These are phyloP conservation scores for Nakazawaea sp. DNA, from an alignment of 805 yeast species.

Conservation along the genomic window DNA sequence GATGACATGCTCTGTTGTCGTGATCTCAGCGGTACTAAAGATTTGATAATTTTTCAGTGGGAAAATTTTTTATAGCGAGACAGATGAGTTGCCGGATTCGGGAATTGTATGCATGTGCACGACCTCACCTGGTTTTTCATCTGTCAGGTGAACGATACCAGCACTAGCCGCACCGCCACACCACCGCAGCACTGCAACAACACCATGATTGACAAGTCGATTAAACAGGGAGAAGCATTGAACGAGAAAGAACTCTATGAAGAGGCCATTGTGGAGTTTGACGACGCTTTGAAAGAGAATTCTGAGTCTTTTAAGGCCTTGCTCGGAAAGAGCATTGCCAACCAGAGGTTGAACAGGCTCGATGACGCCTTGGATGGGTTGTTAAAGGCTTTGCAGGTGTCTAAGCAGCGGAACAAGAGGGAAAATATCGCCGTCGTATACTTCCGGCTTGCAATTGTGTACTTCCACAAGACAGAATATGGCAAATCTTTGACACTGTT, in stretches of 20 bases:
- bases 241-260: constrained; percentile 39
- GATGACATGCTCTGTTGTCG: constrained; percentile 1
- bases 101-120: not conserved
- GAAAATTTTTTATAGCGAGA: constrained; percentile 25
- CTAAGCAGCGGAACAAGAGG: constrained; percentile 38
- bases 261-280: constrained; percentile 35
- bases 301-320: constrained; percentile 41
- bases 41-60: not conserved
- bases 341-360: constrained; percentile 39
- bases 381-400: constrained; percentile 35
- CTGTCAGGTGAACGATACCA: no score
- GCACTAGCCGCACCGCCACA: no score
- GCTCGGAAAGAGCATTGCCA: constrained; percentile 40
- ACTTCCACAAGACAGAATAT: constrained; percentile 36
- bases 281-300: constrained; percentile 32
- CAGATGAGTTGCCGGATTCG: constrained; percentile 14
- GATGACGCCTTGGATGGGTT: constrained; percentile 43
- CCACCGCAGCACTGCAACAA: no score
- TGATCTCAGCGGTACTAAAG: not conserved
- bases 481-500: constrained; percentile 34
- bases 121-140: no score
- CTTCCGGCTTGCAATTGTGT: constrained; percentile 42
- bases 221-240: constrained; percentile 29
- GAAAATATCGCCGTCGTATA: constrained; percentile 39
- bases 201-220: constrained; percentile 24